A percentile compares a stretch with the other conserved stretches of the same genome.
phyloP scores from a whole-genome alignment of 768 basidiomycete genomes.

The Lactarius hatsudake region DNA sequence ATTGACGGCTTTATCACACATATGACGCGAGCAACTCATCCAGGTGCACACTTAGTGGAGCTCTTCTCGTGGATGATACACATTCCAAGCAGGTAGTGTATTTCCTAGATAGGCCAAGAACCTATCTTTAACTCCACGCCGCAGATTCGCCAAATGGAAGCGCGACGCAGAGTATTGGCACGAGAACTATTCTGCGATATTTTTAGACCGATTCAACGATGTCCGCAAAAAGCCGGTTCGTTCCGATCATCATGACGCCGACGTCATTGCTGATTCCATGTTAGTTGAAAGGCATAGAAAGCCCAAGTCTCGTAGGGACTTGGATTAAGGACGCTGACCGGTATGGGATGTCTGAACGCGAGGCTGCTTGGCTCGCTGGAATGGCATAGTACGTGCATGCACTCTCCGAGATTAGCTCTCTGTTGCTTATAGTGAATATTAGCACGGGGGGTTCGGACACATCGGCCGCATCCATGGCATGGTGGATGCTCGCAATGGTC shows the following conservation, averaged over 20 bases:
- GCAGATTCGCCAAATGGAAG: conserved; percentile 28
- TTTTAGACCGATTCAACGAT: conserved; percentile 17
- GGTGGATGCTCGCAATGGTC: conserved; percentile 19
- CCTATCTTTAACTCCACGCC: neutral
- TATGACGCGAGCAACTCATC: conserved; percentile 21
- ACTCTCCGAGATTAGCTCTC: neutral
- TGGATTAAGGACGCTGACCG: conserved; percentile 16
- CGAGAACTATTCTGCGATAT: conserved; percentile 22
- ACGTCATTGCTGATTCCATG: neutral
- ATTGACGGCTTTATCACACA: conserved; percentile 24
- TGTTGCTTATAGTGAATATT: neutral
- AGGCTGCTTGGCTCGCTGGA: conserved; percentile 15
- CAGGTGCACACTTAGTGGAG: conserved; percentile 26
- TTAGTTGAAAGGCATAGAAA: conserved; percentile 21
- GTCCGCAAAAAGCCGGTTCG: conserved; percentile 19
- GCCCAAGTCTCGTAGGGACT: conserved; percentile 11
- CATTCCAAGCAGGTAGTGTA: conserved; percentile 18
- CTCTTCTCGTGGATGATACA: conserved; percentile 28
- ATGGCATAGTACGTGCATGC: conserved; percentile 12
- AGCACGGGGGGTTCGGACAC: conserved; percentile 10
- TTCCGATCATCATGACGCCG: neutral
- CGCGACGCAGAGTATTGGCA: conserved; percentile 28
- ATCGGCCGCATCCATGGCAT: neutral
- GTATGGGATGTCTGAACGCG: conserved; percentile 16
- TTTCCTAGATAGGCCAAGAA: neutral